Conservation (phyloP, 78 protist species). For the Dictyostelium capitatum region DNA sequence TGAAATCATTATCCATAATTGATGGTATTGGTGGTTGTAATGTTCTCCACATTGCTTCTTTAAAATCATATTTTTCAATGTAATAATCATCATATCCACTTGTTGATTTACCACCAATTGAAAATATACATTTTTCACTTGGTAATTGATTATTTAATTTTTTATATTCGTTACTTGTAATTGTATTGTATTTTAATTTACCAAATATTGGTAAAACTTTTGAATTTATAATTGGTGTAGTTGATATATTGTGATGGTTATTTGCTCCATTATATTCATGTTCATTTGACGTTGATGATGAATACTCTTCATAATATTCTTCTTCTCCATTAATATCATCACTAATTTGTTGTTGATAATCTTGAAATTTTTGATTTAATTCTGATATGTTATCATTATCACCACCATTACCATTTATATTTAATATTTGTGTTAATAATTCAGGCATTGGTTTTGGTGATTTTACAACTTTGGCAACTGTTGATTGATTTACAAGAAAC, state of each 20-base stretch:
- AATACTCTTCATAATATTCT: background rate
- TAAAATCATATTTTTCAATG: constrained; percentile 37
- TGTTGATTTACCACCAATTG: constrained; percentile 53
- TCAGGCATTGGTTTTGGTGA: constrained; percentile 6
- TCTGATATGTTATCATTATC: background rate
- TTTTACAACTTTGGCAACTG: background rate
- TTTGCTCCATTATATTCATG: background rate
- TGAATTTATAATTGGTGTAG: background rate
- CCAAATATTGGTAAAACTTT: constrained; percentile 30
- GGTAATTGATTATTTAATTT: constrained; percentile 1
- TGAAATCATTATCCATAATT: constrained; percentile 69
- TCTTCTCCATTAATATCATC: background rate
- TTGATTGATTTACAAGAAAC: constrained; percentile 13
- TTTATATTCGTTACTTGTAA: constrained; percentile 20
- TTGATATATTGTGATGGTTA: background rate
- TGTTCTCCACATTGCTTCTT: constrained; percentile 29
- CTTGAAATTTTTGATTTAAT: constrained; percentile 22
- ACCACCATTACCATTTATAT: background rate
- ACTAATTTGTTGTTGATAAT: background rate
- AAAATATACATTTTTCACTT: constrained; percentile 19
- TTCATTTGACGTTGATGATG: background rate
- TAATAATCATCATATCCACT: constrained; percentile 63
- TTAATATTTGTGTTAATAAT: background rate
- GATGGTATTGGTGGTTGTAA: constrained; percentile 19
- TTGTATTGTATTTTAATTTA: constrained; percentile 1